Evolutionary conservation across 495 filamentous ascomycete genomes (phyloP).

Genomic region (Delitschia confertaspora): DNA sequence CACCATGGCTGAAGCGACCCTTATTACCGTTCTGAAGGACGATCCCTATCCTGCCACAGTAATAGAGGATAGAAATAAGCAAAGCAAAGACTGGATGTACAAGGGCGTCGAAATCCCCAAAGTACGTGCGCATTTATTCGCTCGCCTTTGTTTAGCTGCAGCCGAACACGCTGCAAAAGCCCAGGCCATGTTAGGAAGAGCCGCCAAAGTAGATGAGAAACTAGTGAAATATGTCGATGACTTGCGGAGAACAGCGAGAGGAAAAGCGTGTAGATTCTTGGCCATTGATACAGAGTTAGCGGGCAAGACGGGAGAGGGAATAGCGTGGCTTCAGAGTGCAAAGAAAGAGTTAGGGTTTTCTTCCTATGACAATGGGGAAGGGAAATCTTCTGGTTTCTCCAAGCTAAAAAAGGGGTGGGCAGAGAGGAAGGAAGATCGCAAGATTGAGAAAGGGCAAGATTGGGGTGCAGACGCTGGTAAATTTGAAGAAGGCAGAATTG

Average conservation of each 20-base stretch:
- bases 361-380: conserved; percentile 27
- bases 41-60: conserved; percentile 80
- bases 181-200: conserved; percentile 43
- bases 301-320: conserved; percentile 68
- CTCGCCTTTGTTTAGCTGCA: conserved; percentile 73
- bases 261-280: conserved; percentile 80
- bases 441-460: conserved; percentile 55
- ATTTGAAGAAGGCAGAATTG: conserved; percentile 73
- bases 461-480: conserved; percentile 79
- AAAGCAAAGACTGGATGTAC: conserved; percentile 89
- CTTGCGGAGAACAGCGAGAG: conserved; percentile 61
- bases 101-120: conserved; percentile 75
- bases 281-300: conserved; percentile 78
- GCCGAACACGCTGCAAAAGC: conserved; percentile 59
- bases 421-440: conserved; percentile 59
- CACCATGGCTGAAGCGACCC: conserved; percentile 76
- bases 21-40: conserved; percentile 83
- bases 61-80: conserved; percentile 63
- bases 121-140: conserved; percentile 79
- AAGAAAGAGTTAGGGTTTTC: conserved; percentile 58
- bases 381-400: conserved; percentile 46
- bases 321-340: conserved; percentile 74
- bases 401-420: conserved; percentile 64
- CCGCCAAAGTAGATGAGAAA: conserved; percentile 49
- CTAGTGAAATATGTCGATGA: conserved; percentile 65